A percentile compares a stretch with the other conserved stretches of the same genome.
Conservation (phyloP, 441 rosid species). For the Sinapis alba region DNA sequence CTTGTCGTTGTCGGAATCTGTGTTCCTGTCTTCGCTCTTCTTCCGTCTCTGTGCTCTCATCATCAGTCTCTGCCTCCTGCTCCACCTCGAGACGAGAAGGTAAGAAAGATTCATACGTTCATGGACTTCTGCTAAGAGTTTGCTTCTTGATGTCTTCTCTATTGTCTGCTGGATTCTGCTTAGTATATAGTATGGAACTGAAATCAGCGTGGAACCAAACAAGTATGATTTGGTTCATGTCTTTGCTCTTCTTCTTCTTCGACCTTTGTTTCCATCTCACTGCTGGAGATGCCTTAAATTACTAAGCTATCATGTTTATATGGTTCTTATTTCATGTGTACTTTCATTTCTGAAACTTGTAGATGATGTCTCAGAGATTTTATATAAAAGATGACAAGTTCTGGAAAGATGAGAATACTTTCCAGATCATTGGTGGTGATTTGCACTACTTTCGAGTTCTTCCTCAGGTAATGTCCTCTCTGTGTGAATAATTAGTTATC, state of each 20-base stretch:
- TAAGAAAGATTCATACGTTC: conserved; percentile 24
- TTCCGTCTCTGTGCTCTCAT: conserved; percentile 53
- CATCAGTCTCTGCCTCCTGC: conserved; percentile 26
- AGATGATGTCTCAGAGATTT: conserved; percentile 43
- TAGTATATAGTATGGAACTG: neutral
- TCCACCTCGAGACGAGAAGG: conserved; percentile 33
- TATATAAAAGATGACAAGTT: conserved; percentile 76
- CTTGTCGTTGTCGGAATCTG: conserved; percentile 45
- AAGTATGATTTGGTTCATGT: neutral
- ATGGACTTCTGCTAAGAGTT: neutral
- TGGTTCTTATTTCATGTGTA: conserved; percentile 16
- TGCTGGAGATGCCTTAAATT: neutral
- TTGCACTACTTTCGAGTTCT: conserved; percentile 91
- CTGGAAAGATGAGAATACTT: conserved; percentile 76
- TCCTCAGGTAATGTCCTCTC: conserved; percentile 61
- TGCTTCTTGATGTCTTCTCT: neutral
- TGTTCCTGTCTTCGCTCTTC: conserved; percentile 67
- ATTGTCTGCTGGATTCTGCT: neutral
- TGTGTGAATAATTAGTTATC: neutral
- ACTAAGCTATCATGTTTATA: neutral
- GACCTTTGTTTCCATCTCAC: neutral
- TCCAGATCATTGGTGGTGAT: conserved; percentile 91
- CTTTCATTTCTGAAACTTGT: conserved; percentile 7
- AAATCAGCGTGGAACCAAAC: neutral
- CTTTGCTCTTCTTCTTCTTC: no score